Conservation (phyloP, 352 stramenopile genomes). For the Phytophthora brassicae region DNA sequence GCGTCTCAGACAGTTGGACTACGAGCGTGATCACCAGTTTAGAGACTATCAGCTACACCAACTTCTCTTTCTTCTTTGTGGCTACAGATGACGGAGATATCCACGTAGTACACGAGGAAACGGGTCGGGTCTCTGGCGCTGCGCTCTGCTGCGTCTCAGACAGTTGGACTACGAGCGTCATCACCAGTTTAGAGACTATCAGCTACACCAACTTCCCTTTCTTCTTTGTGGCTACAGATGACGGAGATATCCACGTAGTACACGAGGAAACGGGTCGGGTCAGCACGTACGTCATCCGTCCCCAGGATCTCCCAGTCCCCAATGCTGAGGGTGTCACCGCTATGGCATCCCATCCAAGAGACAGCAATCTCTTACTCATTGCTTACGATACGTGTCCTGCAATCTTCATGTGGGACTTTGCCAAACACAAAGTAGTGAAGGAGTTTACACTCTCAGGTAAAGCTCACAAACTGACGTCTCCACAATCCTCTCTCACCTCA, state of each 20-base stretch:
- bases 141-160: conserved; percentile 22
- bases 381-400: conserved; percentile 54
- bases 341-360: conserved; percentile 57
- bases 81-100: conserved; percentile 69
- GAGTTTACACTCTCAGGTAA: conserved; percentile 41
- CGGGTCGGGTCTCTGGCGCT: conserved; percentile 32
- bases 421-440: conserved; percentile 59
- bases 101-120: conserved; percentile 79
- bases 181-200: conserved; percentile 71
- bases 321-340: conserved; percentile 40
- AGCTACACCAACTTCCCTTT: conserved; percentile 57
- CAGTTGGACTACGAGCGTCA: conserved; percentile 67
- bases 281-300: conserved; percentile 67
- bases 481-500: conserved; percentile 10
- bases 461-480: conserved; percentile 17
- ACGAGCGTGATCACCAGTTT: conserved; percentile 62
- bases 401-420: conserved; percentile 68
- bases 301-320: conserved; percentile 35
- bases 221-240: conserved; percentile 74
- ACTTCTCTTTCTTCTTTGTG: conserved; percentile 72
- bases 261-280: conserved; percentile 73
- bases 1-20: conserved; percentile 55
- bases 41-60: conserved; percentile 59
- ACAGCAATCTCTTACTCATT: conserved; percentile 65
- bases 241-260: conserved; percentile 69